A percentile compares a stretch with the other conserved stretches of the same genome.
These are phyloP conservation scores for Calocybe cyanea DNA, from an alignment of 768 basidiomycete genomes.

Conservation along the genomic window DNA sequence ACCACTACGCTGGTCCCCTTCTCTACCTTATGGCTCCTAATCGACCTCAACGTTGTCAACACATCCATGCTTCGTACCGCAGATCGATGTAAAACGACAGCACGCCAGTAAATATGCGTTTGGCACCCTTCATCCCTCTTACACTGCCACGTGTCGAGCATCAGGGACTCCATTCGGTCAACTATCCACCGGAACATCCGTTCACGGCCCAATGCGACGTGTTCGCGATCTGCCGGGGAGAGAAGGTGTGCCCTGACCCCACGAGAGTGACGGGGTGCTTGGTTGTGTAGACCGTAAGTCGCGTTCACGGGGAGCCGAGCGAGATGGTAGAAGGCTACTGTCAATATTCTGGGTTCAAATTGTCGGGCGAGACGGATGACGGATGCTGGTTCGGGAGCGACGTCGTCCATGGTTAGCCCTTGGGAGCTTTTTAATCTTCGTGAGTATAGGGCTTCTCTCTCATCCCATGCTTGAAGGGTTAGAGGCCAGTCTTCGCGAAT, in stretches of 20 bases:
- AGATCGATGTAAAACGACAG: constrained; percentile 19
- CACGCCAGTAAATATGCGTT: constrained; percentile 20
- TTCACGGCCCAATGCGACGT: constrained; percentile 19
- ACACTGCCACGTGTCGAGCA: constrained; percentile 21
- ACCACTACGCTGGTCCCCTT: constrained; percentile 18
- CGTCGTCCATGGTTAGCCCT: constrained; percentile 21
- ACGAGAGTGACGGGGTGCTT: constrained; percentile 16
- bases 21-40: constrained; percentile 21
- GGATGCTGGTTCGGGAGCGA: constrained; percentile 21
- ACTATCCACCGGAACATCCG: constrained; percentile 21
- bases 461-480: constrained; percentile 22
- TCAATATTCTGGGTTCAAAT: constrained; percentile 19
- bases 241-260: constrained; percentile 18
- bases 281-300: constrained; percentile 17
- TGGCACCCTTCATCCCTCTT: constrained; percentile 16
- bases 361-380: constrained; percentile 20
- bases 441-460: constrained; percentile 21
- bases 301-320: constrained; percentile 20
- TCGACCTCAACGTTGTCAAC: constrained; percentile 17
- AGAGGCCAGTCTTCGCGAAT: constrained; percentile 23
- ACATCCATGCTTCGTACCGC: constrained; percentile 20
- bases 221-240: constrained; percentile 18
- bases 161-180: constrained; percentile 17
- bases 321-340: constrained; percentile 20
- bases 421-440: constrained; percentile 19